Base-by-base conservation (phyloP, 2,329 filamentous ascomycete species). In the Pseudogymnoascus sp. region DNA sequence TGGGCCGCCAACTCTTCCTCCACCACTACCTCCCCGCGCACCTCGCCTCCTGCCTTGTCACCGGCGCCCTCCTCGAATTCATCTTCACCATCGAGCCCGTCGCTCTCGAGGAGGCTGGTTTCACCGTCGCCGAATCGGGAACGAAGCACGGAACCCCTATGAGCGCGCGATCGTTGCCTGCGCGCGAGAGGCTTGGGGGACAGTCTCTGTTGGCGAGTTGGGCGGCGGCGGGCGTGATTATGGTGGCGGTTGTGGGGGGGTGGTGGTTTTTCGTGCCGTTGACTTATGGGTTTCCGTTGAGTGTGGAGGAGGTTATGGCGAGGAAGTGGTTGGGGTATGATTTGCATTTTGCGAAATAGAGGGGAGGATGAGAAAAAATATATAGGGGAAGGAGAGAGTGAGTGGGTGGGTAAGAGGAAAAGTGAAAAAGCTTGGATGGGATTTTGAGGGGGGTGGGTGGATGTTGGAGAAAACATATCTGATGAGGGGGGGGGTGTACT, bases 301-400 rank as follows among this genome's bases (percentile, higher is more conserved):
- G 82, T 63, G 88, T 96, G 16, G 85, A 88, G 11, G 82, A 91
- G 74, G 89, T 99, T 31, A 78, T 89, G 67, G 84, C 88, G 67
- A 87, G 95, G 76, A 97, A 97, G 82, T 97, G 93, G 93, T 82
- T 99, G 68, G 90, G 90, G 67, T 99, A 97, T 75, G 95, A 99
- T 75, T 82, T 99, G 74, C 95, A 99, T 79, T 99, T 99, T 80
- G 95, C 95, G 65, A 99, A 99, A 85, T 99, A 74, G 63, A 66
- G 60, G 53, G 50, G 16, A 28, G 38, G 31, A 63, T 38, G 28
- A 31, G 28, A 11, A 34, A 11, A 34, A 34, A 34, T 7, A 34
- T 34, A 34, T 34, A 34, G 10, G 2, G 31, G 8, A 11, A 4
- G 31, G 10, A 34, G 8, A 21, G 31, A 50, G 44, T 5, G 25